Evolutionary conservation across 108 stramenopile species (phyloP).

Genomic region (Bacterosira constricta): DNA sequence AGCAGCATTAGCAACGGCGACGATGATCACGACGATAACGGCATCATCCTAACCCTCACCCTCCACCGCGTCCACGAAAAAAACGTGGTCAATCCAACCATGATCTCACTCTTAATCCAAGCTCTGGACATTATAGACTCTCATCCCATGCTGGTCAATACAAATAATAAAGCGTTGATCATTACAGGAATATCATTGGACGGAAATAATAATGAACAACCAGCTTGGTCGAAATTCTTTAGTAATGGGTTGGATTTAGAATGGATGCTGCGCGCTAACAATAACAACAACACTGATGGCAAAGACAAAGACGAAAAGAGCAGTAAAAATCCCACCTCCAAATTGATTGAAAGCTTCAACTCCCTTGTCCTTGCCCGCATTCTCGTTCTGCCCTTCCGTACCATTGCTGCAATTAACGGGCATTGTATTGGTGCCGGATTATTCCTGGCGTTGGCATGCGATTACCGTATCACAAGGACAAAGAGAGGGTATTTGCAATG

Average conservation of each 20-base stretch:
- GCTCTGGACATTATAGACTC: constrained; percentile 39
- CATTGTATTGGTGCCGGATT: constrained; percentile 73
- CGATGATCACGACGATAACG: constrained; percentile 11
- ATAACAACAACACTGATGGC: not conserved
- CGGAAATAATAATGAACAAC: not conserved
- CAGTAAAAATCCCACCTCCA: constrained; percentile 2
- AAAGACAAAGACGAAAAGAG: not conserved
- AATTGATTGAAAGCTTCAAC: constrained; percentile 46
- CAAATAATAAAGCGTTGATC: constrained; percentile 41
- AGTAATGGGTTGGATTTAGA: constrained; percentile 66
- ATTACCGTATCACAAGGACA: constrained; percentile 67
- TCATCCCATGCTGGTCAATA: constrained; percentile 20
- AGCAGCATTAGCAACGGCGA: not conserved
- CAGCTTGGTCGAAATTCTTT: constrained; percentile 56
- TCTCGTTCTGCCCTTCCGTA: constrained; percentile 54
- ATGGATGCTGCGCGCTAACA: constrained; percentile 44
- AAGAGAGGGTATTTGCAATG: constrained; percentile 58
- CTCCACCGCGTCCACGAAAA: constrained; percentile 45
- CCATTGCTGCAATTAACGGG: constrained; percentile 71
- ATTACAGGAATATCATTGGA: constrained; percentile 25
- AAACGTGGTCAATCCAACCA: constrained; percentile 45
- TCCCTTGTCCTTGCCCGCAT: constrained; percentile 54
- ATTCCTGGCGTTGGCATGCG: constrained; percentile 65
- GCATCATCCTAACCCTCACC: constrained; percentile 40
- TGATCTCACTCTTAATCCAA: constrained; percentile 20